Conservation (phyloP, 73 alveolate genomes). For the Symbiodinium natans region DNA sequence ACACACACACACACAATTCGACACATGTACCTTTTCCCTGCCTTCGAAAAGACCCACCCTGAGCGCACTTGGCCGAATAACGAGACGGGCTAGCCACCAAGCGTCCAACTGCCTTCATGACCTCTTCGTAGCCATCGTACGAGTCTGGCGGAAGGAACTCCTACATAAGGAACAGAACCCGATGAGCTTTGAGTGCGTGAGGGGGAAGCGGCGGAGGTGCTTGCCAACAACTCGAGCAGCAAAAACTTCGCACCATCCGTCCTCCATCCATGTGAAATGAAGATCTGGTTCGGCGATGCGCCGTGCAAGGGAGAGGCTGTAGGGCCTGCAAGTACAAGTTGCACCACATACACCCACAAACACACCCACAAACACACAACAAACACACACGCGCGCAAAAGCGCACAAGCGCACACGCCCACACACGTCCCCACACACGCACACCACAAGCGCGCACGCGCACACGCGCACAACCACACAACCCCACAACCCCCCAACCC, state of each 20-base stretch:
- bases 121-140: conserved; percentile 72
- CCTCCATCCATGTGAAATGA: conserved; percentile 86
- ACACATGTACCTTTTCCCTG: no score
- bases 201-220: neutral
- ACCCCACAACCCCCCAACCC: no score
- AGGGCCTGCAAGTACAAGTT: neutral
- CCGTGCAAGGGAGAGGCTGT: conserved; percentile 78
- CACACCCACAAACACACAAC: neutral
- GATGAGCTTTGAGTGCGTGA: neutral
- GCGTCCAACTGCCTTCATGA: conserved; percentile 57
- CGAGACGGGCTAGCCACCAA: no score
- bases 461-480: no score
- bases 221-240: neutral
- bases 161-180: neutral
- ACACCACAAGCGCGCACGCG: no score
- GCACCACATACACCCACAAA: neutral
- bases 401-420: no score
- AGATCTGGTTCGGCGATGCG: conserved; percentile 58
- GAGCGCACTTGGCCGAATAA: no score
- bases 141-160: conserved; percentile 83
- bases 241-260: neutral
- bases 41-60: no score
- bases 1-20: no score
- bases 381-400: no score
- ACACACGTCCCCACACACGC: neutral